Percentiles rank a stretch among this genome's conserved stretches.
Evolutionary conservation across 2,329 filamentous ascomycete species (phyloP).

Genomic region (Sclerotinia trifoliorum): DNA sequence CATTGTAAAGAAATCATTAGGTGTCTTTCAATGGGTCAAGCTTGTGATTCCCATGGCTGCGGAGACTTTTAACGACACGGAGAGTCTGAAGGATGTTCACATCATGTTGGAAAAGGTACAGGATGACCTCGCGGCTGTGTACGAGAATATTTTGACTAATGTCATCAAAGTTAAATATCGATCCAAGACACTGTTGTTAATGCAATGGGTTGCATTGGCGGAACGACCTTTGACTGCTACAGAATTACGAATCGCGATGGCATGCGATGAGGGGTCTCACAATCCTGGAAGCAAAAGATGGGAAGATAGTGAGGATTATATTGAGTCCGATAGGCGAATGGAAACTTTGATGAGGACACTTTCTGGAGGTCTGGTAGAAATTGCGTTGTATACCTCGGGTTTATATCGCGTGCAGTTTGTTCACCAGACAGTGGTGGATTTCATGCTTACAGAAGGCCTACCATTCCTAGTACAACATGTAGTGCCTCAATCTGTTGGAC

Average conservation of each 20-base stretch:
- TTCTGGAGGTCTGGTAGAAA: slow-evolving; percentile 29
- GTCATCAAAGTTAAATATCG: slow-evolving; percentile 24
- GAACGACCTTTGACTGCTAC: slow-evolving; percentile 26
- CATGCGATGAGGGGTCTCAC: slow-evolving; percentile 16
- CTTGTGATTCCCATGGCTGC: slow-evolving; percentile 34
- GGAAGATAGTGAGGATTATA: slow-evolving; percentile 22
- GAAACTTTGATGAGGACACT: slow-evolving; percentile 26
- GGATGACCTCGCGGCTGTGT: slow-evolving; percentile 24
- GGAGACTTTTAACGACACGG: slow-evolving; percentile 21
- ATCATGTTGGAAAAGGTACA: slow-evolving; percentile 26
- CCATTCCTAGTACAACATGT: neutral
- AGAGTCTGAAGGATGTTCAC: slow-evolving; percentile 15
- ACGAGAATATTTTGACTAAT: slow-evolving; percentile 29
- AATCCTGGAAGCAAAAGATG: neutral
- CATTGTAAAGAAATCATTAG: slow-evolving; percentile 37
- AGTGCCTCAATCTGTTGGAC: neutral
- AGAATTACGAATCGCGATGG: slow-evolving; percentile 31
- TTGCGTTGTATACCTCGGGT: slow-evolving; percentile 5
- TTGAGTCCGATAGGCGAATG: slow-evolving; percentile 29
- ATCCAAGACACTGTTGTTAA: slow-evolving; percentile 25
- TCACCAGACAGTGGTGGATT: slow-evolving; percentile 42
- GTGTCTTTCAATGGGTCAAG: slow-evolving; percentile 44
- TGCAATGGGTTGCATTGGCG: slow-evolving; percentile 34
- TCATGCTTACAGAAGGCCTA: slow-evolving; percentile 39
- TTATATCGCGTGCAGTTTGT: slow-evolving; percentile 42